Evolutionary conservation across 2,329 filamentous ascomycete genomes (phyloP), one percentile per base, ranked within the genome.

Genomic region (Fonsecaea monophora): DNA sequence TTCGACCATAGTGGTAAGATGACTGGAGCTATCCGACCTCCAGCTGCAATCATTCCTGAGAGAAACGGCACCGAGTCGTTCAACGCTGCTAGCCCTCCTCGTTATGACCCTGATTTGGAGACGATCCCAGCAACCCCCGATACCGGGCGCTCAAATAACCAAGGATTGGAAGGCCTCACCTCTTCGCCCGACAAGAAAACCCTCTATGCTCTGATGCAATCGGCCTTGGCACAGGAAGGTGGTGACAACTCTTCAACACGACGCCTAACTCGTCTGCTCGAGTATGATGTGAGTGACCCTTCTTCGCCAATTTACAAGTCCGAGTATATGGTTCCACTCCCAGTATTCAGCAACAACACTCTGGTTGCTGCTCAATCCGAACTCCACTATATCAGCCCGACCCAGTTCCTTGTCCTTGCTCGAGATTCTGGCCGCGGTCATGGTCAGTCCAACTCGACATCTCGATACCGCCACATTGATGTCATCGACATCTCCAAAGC

Each of bases 161-260:
- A 91, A 75, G 90, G 90, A n/a, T 86, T 92, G 57, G 90, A 92
- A 77, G 89, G 87, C 0, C 77, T 92, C 57, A 89, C 87, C 0
- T 77, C 85, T n/a, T 87, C 85, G 3, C 80, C 83, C 0, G 86
- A 90, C 70, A 88, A 89, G 9, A 87, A 86, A 68, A 86, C 82
- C 1, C 79, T 92, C 10, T 92, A 86, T 73, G 84, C 85, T 1
- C 81, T 92, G 64, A 79, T 91, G 25, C 90, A 93, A 75, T 87
- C 86, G 1, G 88, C 89, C 0, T 79, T 87, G 4, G 83, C 85
- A 66, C 87, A 90, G 72, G 86, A 89, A 68, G 88, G 88, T 53
- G 87, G 86, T 9, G 77, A 82, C 54, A 82, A 82, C 58, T 85
- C 84, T 59, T 80, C 81, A 37, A 85, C 82, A 37, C 81, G 87